Base-by-base conservation (phyloP, 495 filamentous ascomycete species). In the Penicillium atrosanguineum region DNA sequence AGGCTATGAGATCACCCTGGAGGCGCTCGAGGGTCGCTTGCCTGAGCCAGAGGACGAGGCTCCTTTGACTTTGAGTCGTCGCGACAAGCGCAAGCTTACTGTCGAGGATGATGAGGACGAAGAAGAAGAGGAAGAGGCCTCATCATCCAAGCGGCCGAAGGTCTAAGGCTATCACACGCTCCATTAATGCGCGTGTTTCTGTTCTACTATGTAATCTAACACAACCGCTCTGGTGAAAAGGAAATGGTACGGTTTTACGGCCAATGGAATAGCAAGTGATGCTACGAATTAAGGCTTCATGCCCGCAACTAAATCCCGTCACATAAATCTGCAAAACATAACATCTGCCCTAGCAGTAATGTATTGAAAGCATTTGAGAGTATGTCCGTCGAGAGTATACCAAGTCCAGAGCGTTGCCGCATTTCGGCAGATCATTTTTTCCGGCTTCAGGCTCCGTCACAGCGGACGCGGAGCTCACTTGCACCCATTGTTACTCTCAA, bases 1-100 rank as follows among this genome's bases (percentile, higher is more conserved):
- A 48, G 91, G 94, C 26, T 97, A 94, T 70, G 82, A 83, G 28
- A 72, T 83, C 38, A 69, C 94, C 29, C 70, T 97, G 51, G 69
- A 77, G 31, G 77, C 64, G 7, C 73, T 82, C 40, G 66, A 67
- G 57, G 71, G 68, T 34, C 71, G 78, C 53, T 46, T 65, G 20
- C 56, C 69, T 15, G 62, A 61, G 4, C 36, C 60, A 19, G 43
- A 64, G 23, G 61, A 62, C 0, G 57, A 67, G 31, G 46, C 40
- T 1, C 37, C 47, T 11, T 43, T 56, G 42, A 56, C 48, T 55
- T 68, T 71, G 16, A 69, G 62, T 37, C 58, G 56, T 44, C 69
- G 71, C 4, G 53, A 55, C 39, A 83, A 79, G 69, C 74, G 79
- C 48, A 76, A 77, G 40, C 70, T 79, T 52, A 71, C 69, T 0